Conservation (phyloP, 257 asterid species). For the Handroanthus guayacan region DNA sequence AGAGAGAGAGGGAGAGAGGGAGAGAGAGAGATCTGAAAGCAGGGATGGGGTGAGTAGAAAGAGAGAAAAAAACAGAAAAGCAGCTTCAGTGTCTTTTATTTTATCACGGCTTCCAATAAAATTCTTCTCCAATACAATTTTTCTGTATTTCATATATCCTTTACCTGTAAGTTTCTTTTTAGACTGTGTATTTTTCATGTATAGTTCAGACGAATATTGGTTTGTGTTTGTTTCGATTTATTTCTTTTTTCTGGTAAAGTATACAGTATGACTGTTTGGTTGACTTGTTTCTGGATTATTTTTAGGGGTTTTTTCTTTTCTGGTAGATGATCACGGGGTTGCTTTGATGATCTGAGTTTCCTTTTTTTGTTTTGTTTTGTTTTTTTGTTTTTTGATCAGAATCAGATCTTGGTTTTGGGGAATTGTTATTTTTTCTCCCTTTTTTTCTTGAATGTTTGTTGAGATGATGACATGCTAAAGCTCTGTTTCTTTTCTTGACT, state of each 20-base stretch:
- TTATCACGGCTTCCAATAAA: conserved; percentile 35
- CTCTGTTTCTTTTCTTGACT: conserved; percentile 22
- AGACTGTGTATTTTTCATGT: conserved; percentile 17
- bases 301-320: background rate
- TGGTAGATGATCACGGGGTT: conserved; percentile 23
- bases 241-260: conserved; percentile 15
- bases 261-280: conserved; percentile 33
- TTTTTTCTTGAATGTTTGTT: conserved; percentile 33
- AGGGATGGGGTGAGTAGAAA: conserved; percentile 47
- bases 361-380: background rate
- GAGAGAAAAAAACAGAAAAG: conserved; percentile 47
- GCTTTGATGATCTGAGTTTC: conserved; percentile 35
- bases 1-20: conserved; percentile 38
- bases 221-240: background rate
- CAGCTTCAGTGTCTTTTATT: conserved; percentile 36
- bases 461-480: conserved; percentile 27
- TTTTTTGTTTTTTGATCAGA: conserved; percentile 8
- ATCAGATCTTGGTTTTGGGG: conserved; percentile 38
- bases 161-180: conserved; percentile 50
- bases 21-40: conserved; percentile 48
- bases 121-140: conserved; percentile 35
- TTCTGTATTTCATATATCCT: conserved; percentile 27
- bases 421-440: conserved; percentile 4
- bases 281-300: conserved; percentile 37
- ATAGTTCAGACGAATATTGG: conserved; percentile 25